Percentiles rank a stretch among this genome's conserved stretches.
These are phyloP conservation scores for Citrullus colocynthis DNA, from an alignment of 306 rosid genomes.

Conservation along the genomic window DNA sequence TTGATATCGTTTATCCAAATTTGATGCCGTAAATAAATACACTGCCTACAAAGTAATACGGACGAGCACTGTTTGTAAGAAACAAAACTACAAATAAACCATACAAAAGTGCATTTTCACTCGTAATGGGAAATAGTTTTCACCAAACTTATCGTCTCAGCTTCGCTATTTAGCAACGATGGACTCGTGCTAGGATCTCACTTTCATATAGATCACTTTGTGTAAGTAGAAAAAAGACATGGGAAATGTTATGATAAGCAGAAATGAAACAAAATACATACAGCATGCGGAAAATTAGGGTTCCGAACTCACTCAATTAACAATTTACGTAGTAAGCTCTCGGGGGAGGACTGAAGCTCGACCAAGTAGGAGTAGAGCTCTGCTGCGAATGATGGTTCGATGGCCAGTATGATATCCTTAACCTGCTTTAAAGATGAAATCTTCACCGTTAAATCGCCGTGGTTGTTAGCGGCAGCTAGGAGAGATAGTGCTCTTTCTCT, in stretches of 20 bases:
- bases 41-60: neutral
- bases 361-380: conserved; percentile 75
- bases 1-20: neutral
- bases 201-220: neutral
- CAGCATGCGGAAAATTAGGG: conserved; percentile 5
- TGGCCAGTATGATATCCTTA: conserved; percentile 48
- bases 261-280: neutral
- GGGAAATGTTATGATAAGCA: too few relatives aligned
- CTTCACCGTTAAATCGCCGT: conserved; percentile 83
- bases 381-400: conserved; percentile 54
- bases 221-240: neutral
- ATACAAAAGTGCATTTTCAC: neutral
- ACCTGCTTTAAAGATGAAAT: conserved; percentile 67
- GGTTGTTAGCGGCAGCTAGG: conserved; percentile 87
- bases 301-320: conserved; percentile 57
- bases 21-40: neutral
- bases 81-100: neutral
- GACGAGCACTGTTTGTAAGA: neutral
- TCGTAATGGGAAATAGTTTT: neutral
- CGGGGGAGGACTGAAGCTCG: conserved; percentile 81
- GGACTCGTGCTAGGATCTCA: neutral
- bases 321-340: conserved; percentile 59
- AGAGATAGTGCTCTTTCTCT: conserved; percentile 70
- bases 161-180: neutral
- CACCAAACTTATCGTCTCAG: neutral